Base-by-base conservation (phyloP, 2,329 filamentous ascomycete genomes). In the Fusarium decemcellulare region DNA sequence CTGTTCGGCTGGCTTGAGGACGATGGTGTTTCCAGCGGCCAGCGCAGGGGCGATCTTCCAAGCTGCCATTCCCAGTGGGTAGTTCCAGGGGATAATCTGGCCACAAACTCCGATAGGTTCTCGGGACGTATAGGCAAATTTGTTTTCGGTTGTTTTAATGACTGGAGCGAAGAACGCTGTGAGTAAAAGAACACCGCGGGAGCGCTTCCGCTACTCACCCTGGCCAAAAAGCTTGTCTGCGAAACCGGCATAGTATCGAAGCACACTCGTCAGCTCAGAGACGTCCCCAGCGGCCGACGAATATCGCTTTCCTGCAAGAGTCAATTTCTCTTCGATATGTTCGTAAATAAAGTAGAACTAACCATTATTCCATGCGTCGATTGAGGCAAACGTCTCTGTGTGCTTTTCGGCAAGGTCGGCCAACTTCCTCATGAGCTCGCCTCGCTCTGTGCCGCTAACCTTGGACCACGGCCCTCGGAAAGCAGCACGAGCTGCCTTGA, bases 51-150 rank as follows among this genome's bases (percentile, higher is more conserved):
- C 51, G 6, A 53, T 12, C 23, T 53, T 53, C 51, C 51, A 53
- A 5, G 51, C 53, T 16, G 51, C 51, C 51, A 53, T 53, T 1
- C 51, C 51, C 8, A 53, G 12, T 9, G 51, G 51, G 36, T 53
- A 53, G 51, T 53, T 53, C 51, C 42, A 56, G 39, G 91, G 91
- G 53, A 93, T 93, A 68, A 93, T 93, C 77, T 86, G 83, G 8
- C 85, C 92, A 69, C 91, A 92, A 0, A 94, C 92, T 40, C 92
- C 92, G 27, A 94, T 82, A 2, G 92, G 92, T 76, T 94, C 90
- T 53, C 88, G 87, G 36, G 93, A 82, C 0, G 91, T 93, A 73
- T 94, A 94, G 5, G 90, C 91, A 62, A 94, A 86, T 77, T 94
- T 94, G 16, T 84, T 80, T 2, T 92, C 92, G 47, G 88, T 91